phyloP scores from a whole-genome alignment of 208 protist genomes.

The Crithidia acanthocephali region DNA sequence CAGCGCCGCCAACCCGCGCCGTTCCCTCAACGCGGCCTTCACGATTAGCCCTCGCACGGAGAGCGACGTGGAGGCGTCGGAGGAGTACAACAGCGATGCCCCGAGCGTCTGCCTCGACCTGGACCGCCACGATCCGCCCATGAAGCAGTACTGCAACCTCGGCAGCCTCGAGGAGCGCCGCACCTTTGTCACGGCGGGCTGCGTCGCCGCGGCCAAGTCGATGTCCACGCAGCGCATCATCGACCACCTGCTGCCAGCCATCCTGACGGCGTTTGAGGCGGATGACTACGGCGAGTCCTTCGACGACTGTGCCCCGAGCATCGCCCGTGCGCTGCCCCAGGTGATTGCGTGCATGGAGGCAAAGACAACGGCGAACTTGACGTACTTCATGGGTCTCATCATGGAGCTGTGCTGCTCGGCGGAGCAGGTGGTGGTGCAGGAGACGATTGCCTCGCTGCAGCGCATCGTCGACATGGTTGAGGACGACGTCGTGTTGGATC shows the following conservation, averaged over 20 bases:
- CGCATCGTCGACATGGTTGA: conserved; percentile 42
- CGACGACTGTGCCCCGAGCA: conserved; percentile 57
- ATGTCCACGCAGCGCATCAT: conserved; percentile 69
- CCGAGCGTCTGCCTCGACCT: conserved; percentile 49
- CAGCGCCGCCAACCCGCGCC: conserved; percentile 36
- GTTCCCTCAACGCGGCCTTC: conserved; percentile 69
- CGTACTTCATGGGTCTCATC: conserved; percentile 77
- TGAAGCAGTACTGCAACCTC: conserved; percentile 41
- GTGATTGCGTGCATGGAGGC: conserved; percentile 49
- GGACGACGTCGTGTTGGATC: conserved; percentile 43
- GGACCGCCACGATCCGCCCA: conserved; percentile 39
- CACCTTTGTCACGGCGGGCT: conserved; percentile 53
- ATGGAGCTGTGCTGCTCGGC: conserved; percentile 70
- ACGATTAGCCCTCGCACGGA: conserved; percentile 61
- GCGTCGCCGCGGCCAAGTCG: conserved; percentile 36
- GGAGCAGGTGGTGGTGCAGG: conserved; percentile 50
- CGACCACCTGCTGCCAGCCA: conserved; percentile 60
- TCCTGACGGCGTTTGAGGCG: conserved; percentile 59
- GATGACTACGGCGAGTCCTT: conserved; percentile 68
- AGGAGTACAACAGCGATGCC: conserved; percentile 34
- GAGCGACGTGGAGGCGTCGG: conserved; percentile 39
- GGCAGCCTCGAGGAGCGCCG: conserved; percentile 56
- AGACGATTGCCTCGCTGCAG: conserved; percentile 44
- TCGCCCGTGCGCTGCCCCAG: conserved; percentile 55
- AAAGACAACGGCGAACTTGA: conserved; percentile 42